A percentile compares a stretch with the other conserved stretches of the same genome.
Conservation (phyloP, 2,329 filamentous ascomycete genomes). For the Xylaria polymorpha region DNA sequence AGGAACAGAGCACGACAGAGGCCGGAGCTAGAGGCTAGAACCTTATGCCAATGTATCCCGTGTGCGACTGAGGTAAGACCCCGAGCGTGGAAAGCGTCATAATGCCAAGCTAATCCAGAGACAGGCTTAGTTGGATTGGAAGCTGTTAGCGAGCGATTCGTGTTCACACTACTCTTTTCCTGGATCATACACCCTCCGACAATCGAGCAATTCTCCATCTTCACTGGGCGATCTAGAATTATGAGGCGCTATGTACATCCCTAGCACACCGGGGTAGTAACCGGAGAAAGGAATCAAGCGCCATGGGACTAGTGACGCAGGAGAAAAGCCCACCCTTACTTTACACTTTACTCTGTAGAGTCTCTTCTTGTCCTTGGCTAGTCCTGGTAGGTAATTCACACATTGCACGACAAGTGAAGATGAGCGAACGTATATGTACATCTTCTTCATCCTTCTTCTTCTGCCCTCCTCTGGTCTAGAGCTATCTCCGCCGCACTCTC, state of each 20-base stretch:
- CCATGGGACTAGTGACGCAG: slow-evolving; percentile 26
- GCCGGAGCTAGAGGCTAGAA: no score
- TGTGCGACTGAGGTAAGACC: slow-evolving; percentile 5
- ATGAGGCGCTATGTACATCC: slow-evolving; percentile 8
- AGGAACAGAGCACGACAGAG: not conserved
- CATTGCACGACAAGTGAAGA: not conserved
- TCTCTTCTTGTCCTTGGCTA: slow-evolving; percentile 6
- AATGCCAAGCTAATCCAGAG: slow-evolving; percentile 10
- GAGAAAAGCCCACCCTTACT: slow-evolving; percentile 1
- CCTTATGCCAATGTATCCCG: not conserved
- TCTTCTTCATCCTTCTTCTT: not conserved
- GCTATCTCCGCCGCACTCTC: not conserved
- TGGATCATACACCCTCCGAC: not conserved
- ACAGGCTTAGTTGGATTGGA: slow-evolving; percentile 3
- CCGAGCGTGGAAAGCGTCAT: not conserved
- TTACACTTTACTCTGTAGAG: not conserved
- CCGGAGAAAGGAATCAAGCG: slow-evolving; percentile 21
- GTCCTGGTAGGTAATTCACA: slow-evolving; percentile 8
- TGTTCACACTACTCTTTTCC: slow-evolving; percentile 4
- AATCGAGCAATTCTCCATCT: not conserved
- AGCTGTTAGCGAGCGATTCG: slow-evolving; percentile 13
- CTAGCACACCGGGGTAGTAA: slow-evolving; percentile 3
- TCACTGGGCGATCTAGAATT: slow-evolving; percentile 4
- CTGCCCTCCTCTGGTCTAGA: not conserved
- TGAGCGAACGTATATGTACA: slow-evolving; percentile 6